Evolutionary conservation across 495 filamentous ascomycete genomes (phyloP), one percentile per base, ranked within the genome.

Genomic region (Amphirosellinia nigrospora): DNA sequence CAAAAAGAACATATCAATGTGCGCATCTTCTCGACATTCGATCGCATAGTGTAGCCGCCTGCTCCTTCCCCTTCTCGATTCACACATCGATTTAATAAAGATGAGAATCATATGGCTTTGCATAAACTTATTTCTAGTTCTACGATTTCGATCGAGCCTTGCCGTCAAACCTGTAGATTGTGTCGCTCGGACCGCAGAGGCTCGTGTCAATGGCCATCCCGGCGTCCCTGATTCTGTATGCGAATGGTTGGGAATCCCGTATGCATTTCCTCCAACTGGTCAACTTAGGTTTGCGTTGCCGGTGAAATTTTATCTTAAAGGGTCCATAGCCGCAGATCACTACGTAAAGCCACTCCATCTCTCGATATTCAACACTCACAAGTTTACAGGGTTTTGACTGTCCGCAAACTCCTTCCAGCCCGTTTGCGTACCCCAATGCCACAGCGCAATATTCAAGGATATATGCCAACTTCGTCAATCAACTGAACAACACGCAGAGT

Each of bases 161-260:
- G 56, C 43, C 41, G 11, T 52, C 30, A 16, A 65, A 1, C 16
- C 9, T 11, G n/a, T n/a, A 7, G 30, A 48, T 65, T 65, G 43
- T 15, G 8, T 65, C n/a, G 63, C 45, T 48, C 63, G 5, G 6
- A 50, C 43, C 28, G 41, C 45, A 13, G 10, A 55, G 6, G 63
- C 43, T 52, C 30, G 32, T 52, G 19, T 48, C 34, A 55, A 48
- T 36, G 43, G 63, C 45, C 50, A 65, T 34, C 9, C 15, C 21
- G 50, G 63, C 45, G 43, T 52, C 45, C 63, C 50, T 48, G 63
- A 50, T 39, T 43, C 58, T 28, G 58, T 61, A 26, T 61, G 58
- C 58, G 58, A 61, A 4, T 90, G 89, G 73, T 79, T 89, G 4
- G 87, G 85, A 6, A 85, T 89, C 11, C 85, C 86, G 0, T 89